These are phyloP conservation scores for Aspergillus ochraceoroseus DNA, from an alignment of 2,329 filamentous ascomycete species.

Conservation along the genomic window DNA sequence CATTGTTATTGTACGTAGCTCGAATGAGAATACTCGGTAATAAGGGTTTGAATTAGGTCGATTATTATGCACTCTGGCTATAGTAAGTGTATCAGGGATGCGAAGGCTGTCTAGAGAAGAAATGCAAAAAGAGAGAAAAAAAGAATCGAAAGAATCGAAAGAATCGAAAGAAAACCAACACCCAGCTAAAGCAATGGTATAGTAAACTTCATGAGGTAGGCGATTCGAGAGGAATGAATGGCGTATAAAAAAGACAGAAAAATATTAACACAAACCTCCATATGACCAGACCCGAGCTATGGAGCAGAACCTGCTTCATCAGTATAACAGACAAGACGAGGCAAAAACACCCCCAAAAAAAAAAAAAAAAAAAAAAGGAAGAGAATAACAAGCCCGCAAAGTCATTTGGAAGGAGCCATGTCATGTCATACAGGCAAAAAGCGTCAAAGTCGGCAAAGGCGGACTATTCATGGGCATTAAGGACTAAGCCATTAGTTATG, in stretches of 20 bases:
- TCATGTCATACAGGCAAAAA: conserved; percentile 9
- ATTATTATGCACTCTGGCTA: conserved; percentile 11
- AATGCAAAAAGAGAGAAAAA: conserved; percentile 13
- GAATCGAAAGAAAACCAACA: no score
- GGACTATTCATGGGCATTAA: conserved; percentile 24
- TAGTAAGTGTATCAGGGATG: conserved; percentile 5
- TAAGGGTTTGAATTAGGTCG: conserved; percentile 5
- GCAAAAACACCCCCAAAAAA: conserved; percentile 2
- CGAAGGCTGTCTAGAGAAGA: conserved; percentile 11
- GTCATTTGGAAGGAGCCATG: conserved; percentile 9
- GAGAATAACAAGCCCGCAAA: conserved; percentile 5
- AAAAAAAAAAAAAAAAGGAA: conserved; percentile 9
- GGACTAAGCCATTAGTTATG: conserved; percentile 20
- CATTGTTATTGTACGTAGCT: no score
- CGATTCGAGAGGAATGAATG: conserved; percentile 7
- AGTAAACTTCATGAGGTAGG: no score
- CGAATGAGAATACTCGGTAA: no score
- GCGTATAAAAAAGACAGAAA: not conserved
- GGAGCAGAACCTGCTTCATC: conserved; percentile 10
- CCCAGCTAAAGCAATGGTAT: no score
- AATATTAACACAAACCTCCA: conserved; percentile 12
- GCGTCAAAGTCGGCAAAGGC: conserved; percentile 1
- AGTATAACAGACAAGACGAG: conserved; percentile 6
- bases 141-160: conserved; percentile 5
- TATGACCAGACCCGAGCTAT: conserved; percentile 1